These are phyloP conservation scores for Triticum urartu DNA, from an alignment of 176 grass and related monocot genomes.

Conservation along the genomic window DNA sequence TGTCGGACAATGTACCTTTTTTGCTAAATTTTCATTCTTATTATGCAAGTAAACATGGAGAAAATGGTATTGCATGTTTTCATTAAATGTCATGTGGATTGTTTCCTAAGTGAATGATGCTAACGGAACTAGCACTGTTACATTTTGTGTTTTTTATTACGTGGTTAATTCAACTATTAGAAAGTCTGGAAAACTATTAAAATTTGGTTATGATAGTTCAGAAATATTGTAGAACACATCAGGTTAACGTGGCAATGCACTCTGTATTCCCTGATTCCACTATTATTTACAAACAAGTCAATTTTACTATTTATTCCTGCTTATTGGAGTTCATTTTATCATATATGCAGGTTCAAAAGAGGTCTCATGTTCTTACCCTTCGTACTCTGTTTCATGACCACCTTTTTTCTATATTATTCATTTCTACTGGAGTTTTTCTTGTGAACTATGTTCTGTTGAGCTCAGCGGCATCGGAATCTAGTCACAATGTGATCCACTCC, in stretches of 20 bases:
- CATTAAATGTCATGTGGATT: neutral
- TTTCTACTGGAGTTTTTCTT: slow-evolving; percentile 82
- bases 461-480: slow-evolving; percentile 66
- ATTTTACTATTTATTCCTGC: neutral
- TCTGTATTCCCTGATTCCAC: neutral
- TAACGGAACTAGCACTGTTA: neutral
- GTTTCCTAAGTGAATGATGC: neutral
- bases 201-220: neutral
- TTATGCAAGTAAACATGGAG: neutral
- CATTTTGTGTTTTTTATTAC: neutral
- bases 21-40: neutral
- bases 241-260: neutral
- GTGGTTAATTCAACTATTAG: neutral
- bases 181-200: neutral
- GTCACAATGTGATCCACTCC: slow-evolving; percentile 23
- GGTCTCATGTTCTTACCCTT: slow-evolving; percentile 22
- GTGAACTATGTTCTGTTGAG: slow-evolving; percentile 77
- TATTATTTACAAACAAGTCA: neutral
- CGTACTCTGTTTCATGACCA: slow-evolving; percentile 75
- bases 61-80: neutral
- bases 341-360: slow-evolving; percentile 63
- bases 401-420: slow-evolving; percentile 70
- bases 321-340: neutral
- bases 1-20: neutral
- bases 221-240: neutral